Evolutionary conservation across 257 asterid species (phyloP), one percentile per base, ranked within the genome.

Genomic region (Ophiorrhiza pumila): DNA sequence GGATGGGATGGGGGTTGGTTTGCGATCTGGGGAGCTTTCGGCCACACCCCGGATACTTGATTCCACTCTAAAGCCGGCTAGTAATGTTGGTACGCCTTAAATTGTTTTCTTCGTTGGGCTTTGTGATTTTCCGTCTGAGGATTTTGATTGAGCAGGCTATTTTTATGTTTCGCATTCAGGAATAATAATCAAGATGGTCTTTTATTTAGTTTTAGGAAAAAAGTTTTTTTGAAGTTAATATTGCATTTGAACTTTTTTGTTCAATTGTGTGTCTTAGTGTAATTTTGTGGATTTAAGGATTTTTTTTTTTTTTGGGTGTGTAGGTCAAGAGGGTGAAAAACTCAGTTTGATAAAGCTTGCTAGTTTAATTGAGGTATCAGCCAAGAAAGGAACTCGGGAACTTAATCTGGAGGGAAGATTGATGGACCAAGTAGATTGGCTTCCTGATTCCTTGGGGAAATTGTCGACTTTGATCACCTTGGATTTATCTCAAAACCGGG

Each of bases 381-480:
- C 94, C 1, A 93, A 91, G 88, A 93, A 87, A 77, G 95, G 90
- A 74, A 89, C 84, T 47, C 72, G 62, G 66, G 88, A 91, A 68
- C 87, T 93, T 34, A 80, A 56, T 53, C 92, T 93, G 39, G 80
- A 68, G 61, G 89, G 82, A 32, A 91, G 79, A 72, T 81, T 93
- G 80, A 75, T 85, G 10, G 98, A 93, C 29, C 98, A 91, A 64
- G 77, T 91, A 14, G 97, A 91, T 45, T 93, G 98, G 98, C 88
- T 93, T 79, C 98, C 98, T 20, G 98, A 93, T 88, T 91, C 97
- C 7, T 77, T 93, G 55, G 92, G 98, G 80, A 93, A 93, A 82
- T 87, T 93, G 23, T 80, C 93, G 11, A 80, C 85, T 75, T 82
- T 91, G 87, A 80, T 80, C 71, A 77, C 86, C 1, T 80, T 93